phyloP scores from a whole-genome alignment of 768 basidiomycete genomes.

The Neoboletus magnificus region DNA sequence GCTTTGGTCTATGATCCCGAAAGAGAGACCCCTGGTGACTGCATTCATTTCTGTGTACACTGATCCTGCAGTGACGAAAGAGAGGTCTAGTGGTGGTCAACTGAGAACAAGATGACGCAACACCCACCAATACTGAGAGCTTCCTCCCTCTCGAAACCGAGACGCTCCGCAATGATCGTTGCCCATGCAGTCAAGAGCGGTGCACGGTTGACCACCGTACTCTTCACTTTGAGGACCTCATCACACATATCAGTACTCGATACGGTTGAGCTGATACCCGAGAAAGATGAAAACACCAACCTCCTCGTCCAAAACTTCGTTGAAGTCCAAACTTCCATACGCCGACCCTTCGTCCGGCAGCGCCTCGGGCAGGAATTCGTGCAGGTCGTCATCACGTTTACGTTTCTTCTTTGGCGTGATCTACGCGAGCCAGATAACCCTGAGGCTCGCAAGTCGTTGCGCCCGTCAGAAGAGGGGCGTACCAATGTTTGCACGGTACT shows the following conservation, averaged over 20 bases:
- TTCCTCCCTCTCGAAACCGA: slow-evolving; percentile 87
- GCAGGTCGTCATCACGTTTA: slow-evolving; percentile 40
- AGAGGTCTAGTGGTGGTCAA: background rate
- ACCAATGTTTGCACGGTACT: slow-evolving; percentile 34
- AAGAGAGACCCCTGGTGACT: slow-evolving; percentile 74
- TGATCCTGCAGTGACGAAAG: slow-evolving; percentile 53
- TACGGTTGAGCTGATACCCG: background rate
- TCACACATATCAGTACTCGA: slow-evolving; percentile 2
- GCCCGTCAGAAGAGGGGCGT: slow-evolving; percentile 6
- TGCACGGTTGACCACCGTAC: slow-evolving; percentile 79
- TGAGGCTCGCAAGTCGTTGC: background rate
- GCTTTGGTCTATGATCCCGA: slow-evolving; percentile 68
- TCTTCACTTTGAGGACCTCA: slow-evolving; percentile 59
- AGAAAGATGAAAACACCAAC: slow-evolving; percentile 35
- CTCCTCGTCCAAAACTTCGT: slow-evolving; percentile 69
- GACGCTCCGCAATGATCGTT: slow-evolving; percentile 74
- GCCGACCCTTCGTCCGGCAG: slow-evolving; percentile 48
- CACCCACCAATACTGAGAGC: slow-evolving; percentile 84
- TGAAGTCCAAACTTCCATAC: slow-evolving; percentile 63
- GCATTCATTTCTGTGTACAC: slow-evolving; percentile 95
- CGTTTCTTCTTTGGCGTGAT: slow-evolving; percentile 54
- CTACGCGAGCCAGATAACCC: slow-evolving; percentile 23
- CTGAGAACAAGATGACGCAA: background rate
- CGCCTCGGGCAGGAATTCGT: slow-evolving; percentile 56
- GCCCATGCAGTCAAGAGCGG: slow-evolving; percentile 97